A percentile compares a stretch with the other conserved stretches of the same genome.
Evolutionary conservation across 1,284 basidiomycete genomes (phyloP).

Genomic region (Naganishia liquefaciens): DNA sequence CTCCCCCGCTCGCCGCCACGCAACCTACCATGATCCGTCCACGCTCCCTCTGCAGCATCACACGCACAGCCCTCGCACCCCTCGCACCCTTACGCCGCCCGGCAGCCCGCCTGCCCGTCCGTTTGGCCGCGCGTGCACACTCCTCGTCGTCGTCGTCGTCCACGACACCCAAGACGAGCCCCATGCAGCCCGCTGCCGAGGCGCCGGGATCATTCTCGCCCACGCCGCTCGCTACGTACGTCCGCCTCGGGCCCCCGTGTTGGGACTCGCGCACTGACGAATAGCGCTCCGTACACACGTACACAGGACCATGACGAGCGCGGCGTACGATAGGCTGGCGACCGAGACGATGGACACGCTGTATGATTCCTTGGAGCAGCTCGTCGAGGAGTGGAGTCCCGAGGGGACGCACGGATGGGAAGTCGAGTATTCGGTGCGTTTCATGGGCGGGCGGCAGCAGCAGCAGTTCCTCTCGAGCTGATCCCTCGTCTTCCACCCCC

Average conservation of each 20-base stretch:
- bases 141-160: too few species aligned
- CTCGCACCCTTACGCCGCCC: not conserved
- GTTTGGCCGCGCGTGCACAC: not conserved
- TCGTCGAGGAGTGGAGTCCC: slow-evolving; percentile 65
- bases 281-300: too few species aligned
- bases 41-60: not conserved
- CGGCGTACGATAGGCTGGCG: slow-evolving; percentile 74
- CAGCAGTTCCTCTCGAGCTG: slow-evolving; percentile 5
- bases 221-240: slow-evolving; percentile 1
- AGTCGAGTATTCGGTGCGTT: slow-evolving; percentile 88
- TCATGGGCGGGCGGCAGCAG: too few species aligned
- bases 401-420: slow-evolving; percentile 64
- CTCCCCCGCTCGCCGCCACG: not conserved
- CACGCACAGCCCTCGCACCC: not conserved
- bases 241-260: too few species aligned
- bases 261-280: too few species aligned
- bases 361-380: slow-evolving; percentile 73
- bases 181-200: slow-evolving; percentile 26
- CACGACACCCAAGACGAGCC: not conserved
- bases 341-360: slow-evolving; percentile 80
- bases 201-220: slow-evolving; percentile 21
- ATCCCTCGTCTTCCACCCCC: too few species aligned
- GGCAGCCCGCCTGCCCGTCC: not conserved
- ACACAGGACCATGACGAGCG: slow-evolving; percentile 62
- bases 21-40: slow-evolving; percentile 1